Conservation (phyloP, 495 filamentous ascomycete species). For the Patellaria atrata region DNA sequence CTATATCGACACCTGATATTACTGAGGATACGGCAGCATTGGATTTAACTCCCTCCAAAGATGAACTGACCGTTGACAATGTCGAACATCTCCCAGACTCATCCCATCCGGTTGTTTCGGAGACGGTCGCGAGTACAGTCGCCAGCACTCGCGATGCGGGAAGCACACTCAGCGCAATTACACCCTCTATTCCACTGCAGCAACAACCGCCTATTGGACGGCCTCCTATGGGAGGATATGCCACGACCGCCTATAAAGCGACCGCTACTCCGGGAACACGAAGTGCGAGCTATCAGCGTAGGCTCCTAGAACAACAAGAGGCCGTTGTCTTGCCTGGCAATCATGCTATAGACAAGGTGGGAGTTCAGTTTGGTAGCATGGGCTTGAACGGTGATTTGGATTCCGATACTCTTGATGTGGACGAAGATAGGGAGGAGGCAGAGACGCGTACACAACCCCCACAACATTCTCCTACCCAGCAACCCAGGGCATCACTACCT, state of each 20-base stretch:
- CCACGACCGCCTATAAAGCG: slow-evolving; percentile 62
- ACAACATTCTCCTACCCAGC: slow-evolving; percentile 81
- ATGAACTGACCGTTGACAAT: slow-evolving; percentile 79
- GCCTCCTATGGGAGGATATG: slow-evolving; percentile 51
- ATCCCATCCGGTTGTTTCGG: slow-evolving; percentile 57
- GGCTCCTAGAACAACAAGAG: slow-evolving; percentile 86
- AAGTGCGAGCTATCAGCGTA: slow-evolving; percentile 62
- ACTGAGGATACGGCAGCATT: slow-evolving; percentile 24
- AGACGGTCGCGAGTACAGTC: slow-evolving; percentile 80
- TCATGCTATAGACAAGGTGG: slow-evolving; percentile 79
- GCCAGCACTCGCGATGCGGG: slow-evolving; percentile 68
- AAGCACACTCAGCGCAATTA: slow-evolving; percentile 35
- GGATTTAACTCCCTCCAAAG: slow-evolving; percentile 52
- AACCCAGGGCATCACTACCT: slow-evolving; percentile 78
- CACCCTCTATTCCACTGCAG: slow-evolving; percentile 42
- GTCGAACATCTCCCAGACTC: slow-evolving; percentile 76
- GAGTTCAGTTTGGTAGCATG: slow-evolving; percentile 97
- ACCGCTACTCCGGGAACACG: slow-evolving; percentile 41
- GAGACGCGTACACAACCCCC: slow-evolving; percentile 92
- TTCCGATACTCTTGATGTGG: slow-evolving; percentile 61
- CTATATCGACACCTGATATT: slow-evolving; percentile 14
- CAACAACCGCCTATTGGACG: slow-evolving; percentile 45
- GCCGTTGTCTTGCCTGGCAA: slow-evolving; percentile 98
- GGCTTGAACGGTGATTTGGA: slow-evolving; percentile 56
- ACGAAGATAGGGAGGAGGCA: slow-evolving; percentile 85